These are phyloP conservation scores for Abelmoschus esculentus DNA, from an alignment of 345 rosid genomes.

Conservation along the genomic window DNA sequence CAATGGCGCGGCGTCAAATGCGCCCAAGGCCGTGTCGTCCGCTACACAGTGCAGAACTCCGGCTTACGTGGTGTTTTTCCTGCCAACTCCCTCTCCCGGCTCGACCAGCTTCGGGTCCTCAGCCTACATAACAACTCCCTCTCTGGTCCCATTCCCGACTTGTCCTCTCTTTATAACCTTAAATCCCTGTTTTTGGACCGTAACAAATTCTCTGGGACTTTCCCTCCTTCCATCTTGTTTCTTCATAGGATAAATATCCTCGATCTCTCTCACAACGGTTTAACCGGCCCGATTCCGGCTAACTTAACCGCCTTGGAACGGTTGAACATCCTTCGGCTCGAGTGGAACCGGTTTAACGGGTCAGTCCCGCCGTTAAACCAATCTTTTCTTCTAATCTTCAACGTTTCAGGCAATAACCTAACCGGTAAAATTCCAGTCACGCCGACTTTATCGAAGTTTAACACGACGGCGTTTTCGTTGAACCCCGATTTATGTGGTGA, in stretches of 20 bases:
- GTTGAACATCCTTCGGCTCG: conserved; percentile 50
- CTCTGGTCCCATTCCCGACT: conserved; percentile 74
- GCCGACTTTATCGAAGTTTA: conserved; percentile 56
- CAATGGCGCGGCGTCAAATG: conserved; percentile 94
- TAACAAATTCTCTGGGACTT: conserved; percentile 59
- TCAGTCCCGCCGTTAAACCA: conserved; percentile 66
- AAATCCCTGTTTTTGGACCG: conserved; percentile 54
- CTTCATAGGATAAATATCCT: conserved; percentile 57
- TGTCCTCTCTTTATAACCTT: conserved; percentile 66
- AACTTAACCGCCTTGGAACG: conserved; percentile 42
- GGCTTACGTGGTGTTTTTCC: conserved; percentile 68
- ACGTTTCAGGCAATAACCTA: conserved; percentile 74
- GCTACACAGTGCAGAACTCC: conserved; percentile 42
- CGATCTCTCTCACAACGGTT: conserved; percentile 45
- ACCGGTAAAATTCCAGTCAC: conserved; percentile 64
- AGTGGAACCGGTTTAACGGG: conserved; percentile 60
- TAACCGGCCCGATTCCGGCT: conserved; percentile 60
- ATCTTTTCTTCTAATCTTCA: conserved; percentile 40
- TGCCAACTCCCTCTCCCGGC: conserved; percentile 55
- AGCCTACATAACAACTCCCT: conserved; percentile 73
- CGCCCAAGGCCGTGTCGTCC: conserved; percentile 75
- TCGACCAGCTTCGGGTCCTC: conserved; percentile 87
- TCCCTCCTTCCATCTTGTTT: conserved; percentile 53
- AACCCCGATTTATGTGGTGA: conserved; percentile 81
- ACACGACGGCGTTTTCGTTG: conserved; percentile 40